phyloP scores from a whole-genome alignment of 805 yeast genomes.

The Candida ficus region DNA sequence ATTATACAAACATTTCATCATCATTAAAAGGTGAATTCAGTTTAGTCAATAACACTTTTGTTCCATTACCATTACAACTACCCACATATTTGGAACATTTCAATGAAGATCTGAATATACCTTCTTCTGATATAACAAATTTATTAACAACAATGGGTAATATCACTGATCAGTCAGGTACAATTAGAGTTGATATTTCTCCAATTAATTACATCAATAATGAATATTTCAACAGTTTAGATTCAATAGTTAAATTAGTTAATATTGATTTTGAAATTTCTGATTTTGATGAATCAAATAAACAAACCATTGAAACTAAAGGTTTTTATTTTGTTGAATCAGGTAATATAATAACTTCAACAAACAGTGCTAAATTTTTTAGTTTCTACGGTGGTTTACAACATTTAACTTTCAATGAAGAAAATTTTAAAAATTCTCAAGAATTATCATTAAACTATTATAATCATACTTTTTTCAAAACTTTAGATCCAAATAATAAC shows the following conservation, averaged over 20 bases:
- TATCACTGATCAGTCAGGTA: conserved; percentile 30
- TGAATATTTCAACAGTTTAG: conserved; percentile 28
- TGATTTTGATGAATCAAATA: conserved; percentile 44
- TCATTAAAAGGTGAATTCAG: conserved; percentile 39
- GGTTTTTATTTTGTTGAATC: conserved; percentile 65
- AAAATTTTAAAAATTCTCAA: conserved; percentile 40
- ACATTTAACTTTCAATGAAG: conserved; percentile 37
- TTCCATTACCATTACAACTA: conserved; percentile 17
- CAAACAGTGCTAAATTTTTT: conserved; percentile 60
- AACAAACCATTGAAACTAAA: conserved; percentile 43
- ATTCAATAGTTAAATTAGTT: conserved; percentile 35
- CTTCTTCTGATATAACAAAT: conserved; percentile 5
- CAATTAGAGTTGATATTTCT: conserved; percentile 16
- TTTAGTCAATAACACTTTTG: conserved; percentile 14
- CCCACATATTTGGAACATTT: conserved; percentile 19
- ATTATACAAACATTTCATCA: conserved; percentile 45
- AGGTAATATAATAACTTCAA: conserved; percentile 55
- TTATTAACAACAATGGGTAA: conserved; percentile 22
- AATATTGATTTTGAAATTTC: conserved; percentile 28
- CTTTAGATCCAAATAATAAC: conserved; percentile 12
- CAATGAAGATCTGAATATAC: conserved; percentile 11
- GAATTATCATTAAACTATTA: conserved; percentile 38
- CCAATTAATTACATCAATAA: conserved; percentile 17
- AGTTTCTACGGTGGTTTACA: conserved; percentile 62
- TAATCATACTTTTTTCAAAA: conserved; percentile 32